Evolutionary conservation across 2,329 filamentous ascomycete species (phyloP), one percentile per base, ranked within the genome.

Genomic region (Mollisiaceae sp.): DNA sequence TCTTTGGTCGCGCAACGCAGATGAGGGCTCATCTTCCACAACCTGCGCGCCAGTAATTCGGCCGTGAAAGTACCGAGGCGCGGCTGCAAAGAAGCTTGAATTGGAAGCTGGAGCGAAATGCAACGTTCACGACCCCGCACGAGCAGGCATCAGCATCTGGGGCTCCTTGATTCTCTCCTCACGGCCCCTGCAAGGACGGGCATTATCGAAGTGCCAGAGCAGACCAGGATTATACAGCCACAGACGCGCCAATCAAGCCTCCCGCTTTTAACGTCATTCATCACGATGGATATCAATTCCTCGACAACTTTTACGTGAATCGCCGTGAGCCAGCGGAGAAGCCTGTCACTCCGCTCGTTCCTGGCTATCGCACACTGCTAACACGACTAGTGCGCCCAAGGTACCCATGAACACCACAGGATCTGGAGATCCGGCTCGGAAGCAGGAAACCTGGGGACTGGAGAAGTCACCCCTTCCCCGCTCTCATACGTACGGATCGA

Each of bases 221-320:
- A 24, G 45, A 50, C 45, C 27, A 54, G 62, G 45, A 58, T 27
- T 35, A 32, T 5, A 5, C 50, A 61, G 64, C 41, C 38, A 66
- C 58, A 70, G 56, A 66, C 69, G 67, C 67, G 43, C 69, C 69
- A 70, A 69, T 70, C 57, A 68, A 55, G 52, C 58, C 36, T 50
- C n/a, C 22, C 62, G n/a, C 12, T 58, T 60, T 57, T 27, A 67
- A 66, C 65, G 67, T 15, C 50, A 54, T 54, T 67, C 59, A 65
- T 66, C 41, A 55, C 60, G 20, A 35, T n/a, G 38, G 8, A n/a
- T 12, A 18, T 14, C 22, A 27, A 36, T 32, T 38, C 18, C 41
- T 2, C 50, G 18, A 24, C 36, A 45, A 35, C n/a, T 18, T 52
- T 54, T 52, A 38, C 54, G 47, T 27, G 14, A 15, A 32, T 24